phyloP scores from a whole-genome alignment of 345 rosid species.

The Gossypium longicalyx region DNA sequence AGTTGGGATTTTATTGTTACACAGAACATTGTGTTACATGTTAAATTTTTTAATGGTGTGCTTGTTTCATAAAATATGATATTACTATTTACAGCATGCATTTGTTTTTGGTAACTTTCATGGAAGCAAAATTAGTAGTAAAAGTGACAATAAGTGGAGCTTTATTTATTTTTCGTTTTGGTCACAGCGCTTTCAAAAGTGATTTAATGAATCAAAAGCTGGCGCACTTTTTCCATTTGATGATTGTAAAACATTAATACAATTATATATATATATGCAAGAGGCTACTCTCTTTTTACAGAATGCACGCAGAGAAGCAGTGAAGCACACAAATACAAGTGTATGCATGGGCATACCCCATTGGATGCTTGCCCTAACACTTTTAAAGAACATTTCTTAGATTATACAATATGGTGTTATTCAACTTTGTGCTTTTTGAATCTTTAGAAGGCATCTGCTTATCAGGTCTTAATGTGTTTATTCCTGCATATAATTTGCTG shows the following conservation, averaged over 20 bases:
- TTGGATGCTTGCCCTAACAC: not conserved
- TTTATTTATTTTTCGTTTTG: not conserved
- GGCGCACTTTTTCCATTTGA: not conserved
- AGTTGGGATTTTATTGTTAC: not conserved
- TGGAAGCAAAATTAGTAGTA: not conserved
- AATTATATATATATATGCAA: not conserved
- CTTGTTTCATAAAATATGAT: not conserved
- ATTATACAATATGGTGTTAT: not conserved
- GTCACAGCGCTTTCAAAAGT: not conserved
- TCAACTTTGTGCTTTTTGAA: not conserved
- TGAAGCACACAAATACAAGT: too few relatives aligned
- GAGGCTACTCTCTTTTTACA: not conserved
- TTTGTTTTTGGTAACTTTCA: not conserved
- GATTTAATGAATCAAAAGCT: not conserved
- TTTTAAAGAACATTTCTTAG: not conserved
- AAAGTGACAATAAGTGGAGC: not conserved
- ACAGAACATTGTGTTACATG: not conserved
- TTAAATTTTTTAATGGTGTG: not conserved
- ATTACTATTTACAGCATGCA: not conserved
- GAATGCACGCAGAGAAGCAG: not conserved
- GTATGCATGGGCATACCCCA: not conserved
- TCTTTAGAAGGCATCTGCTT: not conserved
- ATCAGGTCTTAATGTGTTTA: not conserved
- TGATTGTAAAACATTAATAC: not conserved
- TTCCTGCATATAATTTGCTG: not conserved